Evolutionary conservation across 2,329 filamentous ascomycete species (phyloP).

Genomic region (Talaromyces sp.): DNA sequence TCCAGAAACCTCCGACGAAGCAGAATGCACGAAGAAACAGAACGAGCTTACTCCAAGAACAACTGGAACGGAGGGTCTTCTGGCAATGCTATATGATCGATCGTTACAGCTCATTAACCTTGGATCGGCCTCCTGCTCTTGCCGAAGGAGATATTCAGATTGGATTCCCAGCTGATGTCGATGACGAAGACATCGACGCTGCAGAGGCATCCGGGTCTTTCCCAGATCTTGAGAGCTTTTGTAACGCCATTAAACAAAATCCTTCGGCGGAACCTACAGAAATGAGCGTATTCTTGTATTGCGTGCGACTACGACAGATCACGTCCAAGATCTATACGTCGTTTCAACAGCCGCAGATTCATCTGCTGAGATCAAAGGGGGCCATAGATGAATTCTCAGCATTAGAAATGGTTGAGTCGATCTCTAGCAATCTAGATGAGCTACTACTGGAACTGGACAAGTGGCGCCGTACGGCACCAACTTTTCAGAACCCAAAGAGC

Average conservation of each 20-base stretch:
- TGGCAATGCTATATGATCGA: not conserved
- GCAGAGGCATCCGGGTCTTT: not conserved
- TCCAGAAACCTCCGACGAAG: not conserved
- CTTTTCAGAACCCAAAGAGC: not conserved
- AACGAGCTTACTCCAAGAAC: not conserved
- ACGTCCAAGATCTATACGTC: not conserved
- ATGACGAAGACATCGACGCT: not conserved
- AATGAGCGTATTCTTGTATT: not conserved
- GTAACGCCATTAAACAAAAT: not conserved
- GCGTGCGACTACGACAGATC: not conserved
- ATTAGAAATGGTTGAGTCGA: not conserved
- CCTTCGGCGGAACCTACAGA: not conserved
- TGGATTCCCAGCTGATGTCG: not conserved
- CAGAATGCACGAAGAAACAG: not conserved
- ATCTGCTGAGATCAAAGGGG: not conserved
- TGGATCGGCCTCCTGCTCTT: not conserved
- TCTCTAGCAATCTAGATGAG: not conserved
- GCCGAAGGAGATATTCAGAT: not conserved
- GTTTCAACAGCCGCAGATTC: not conserved
- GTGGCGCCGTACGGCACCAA: not conserved
- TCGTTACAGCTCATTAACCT: not conserved
- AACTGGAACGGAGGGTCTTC: not conserved
- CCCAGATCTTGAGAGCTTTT: not conserved
- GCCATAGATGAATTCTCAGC: not conserved
- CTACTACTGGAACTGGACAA: not conserved